These are phyloP conservation scores for Fusarium neocosmosporiellum DNA, from an alignment of 2,329 filamentous ascomycete species.

Conservation along the genomic window DNA sequence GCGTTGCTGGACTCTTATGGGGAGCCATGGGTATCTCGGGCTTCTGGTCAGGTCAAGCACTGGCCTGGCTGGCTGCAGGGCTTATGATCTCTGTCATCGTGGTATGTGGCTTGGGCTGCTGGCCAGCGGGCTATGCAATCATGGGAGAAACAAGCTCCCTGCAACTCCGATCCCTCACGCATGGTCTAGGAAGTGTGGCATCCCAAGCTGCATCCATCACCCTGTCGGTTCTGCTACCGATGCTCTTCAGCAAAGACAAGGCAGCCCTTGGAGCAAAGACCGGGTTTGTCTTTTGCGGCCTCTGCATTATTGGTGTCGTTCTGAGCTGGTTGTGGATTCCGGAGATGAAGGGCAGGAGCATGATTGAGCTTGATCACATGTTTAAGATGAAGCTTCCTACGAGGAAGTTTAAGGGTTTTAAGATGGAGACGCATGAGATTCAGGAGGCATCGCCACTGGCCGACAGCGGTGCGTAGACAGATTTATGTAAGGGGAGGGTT, in stretches of 20 bases:
- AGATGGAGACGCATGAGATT: slow-evolving; percentile 2
- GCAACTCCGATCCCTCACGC: slow-evolving; percentile 39
- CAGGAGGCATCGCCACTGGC: slow-evolving; percentile 24
- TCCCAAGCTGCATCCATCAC: slow-evolving; percentile 51
- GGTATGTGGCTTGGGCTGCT: slow-evolving; percentile 53
- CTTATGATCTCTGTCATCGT: slow-evolving; percentile 55
- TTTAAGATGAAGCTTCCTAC: slow-evolving; percentile 26
- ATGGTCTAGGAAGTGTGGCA: slow-evolving; percentile 55
- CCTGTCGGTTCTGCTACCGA: slow-evolving; percentile 39
- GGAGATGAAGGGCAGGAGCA: slow-evolving; percentile 39
- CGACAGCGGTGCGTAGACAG: neutral
- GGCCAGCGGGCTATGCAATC: slow-evolving; percentile 56
- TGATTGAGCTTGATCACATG: slow-evolving; percentile 40
- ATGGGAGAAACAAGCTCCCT: slow-evolving; percentile 46
- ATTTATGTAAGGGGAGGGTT: neutral
- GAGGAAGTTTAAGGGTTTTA: slow-evolving; percentile 27
- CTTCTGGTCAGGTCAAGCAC: slow-evolving; percentile 10
- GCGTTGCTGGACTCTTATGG: slow-evolving; percentile 52
- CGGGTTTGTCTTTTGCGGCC: slow-evolving; percentile 52
- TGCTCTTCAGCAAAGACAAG: slow-evolving; percentile 46
- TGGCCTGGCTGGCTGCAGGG: slow-evolving; percentile 22
- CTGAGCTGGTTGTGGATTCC: slow-evolving; percentile 41
- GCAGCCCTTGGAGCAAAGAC: slow-evolving; percentile 54
- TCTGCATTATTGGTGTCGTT: slow-evolving; percentile 31
- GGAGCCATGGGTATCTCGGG: slow-evolving; percentile 51